Conservation (phyloP, 345 rosid genomes). For the Salix koriyanagi region DNA sequence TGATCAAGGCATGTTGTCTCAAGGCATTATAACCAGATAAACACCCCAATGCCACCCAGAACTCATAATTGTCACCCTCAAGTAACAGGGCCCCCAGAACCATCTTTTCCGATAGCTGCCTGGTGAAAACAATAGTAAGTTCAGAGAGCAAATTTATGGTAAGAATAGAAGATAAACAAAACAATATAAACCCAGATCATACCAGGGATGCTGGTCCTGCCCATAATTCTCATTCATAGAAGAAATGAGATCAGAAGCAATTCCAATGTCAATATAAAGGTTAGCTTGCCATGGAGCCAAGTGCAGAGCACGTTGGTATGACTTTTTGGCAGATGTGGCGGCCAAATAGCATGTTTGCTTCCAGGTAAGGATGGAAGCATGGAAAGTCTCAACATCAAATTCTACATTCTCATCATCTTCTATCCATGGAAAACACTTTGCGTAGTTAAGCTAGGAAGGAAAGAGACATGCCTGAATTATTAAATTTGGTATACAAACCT, state of each 20-base stretch:
- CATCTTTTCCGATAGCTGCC: conserved; percentile 91
- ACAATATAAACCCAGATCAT: conserved; percentile 22
- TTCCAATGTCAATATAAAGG: conserved; percentile 69
- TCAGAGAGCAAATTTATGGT: conserved; percentile 13
- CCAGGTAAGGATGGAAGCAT: conserved; percentile 62
- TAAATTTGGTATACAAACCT: not conserved
- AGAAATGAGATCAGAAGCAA: conserved; percentile 62
- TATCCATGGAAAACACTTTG: conserved; percentile 80
- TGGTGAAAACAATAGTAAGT: conserved; percentile 42
- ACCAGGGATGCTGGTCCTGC: conserved; percentile 50
- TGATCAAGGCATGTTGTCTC: conserved; percentile 78
- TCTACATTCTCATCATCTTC: conserved; percentile 31
- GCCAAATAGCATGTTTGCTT: conserved; percentile 52
- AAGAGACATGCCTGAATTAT: conserved; percentile 13
- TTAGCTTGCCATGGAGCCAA: conserved; percentile 93
- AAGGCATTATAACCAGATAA: conserved; percentile 60
- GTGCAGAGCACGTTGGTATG: conserved; percentile 74
- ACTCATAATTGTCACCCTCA: conserved; percentile 72
- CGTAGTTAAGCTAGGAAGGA: conserved; percentile 57
- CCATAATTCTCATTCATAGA: conserved; percentile 34
- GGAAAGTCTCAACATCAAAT: conserved; percentile 38
- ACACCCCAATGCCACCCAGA: conserved; percentile 89
- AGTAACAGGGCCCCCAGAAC: conserved; percentile 76
- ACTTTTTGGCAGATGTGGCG: conserved; percentile 60
- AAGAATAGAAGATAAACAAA: conserved; percentile 12